Conservation (phyloP, 2,329 filamentous ascomycete species). For the Arthrobotrys sinensis region DNA sequence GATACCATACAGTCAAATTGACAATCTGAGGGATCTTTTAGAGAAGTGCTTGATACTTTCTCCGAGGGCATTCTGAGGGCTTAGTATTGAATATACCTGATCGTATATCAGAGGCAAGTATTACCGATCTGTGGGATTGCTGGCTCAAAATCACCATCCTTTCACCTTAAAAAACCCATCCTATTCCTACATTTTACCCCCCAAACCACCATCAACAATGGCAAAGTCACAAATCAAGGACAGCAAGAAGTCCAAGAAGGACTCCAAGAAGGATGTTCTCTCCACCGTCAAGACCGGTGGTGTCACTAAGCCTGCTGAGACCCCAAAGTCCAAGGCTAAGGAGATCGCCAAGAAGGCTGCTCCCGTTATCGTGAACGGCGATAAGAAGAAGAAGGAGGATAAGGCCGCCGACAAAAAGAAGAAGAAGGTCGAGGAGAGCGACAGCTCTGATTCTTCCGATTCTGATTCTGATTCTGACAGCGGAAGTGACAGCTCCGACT, state of each 20-base stretch:
- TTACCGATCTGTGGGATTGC: constrained; percentile 49
- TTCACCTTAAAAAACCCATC: constrained; percentile 12
- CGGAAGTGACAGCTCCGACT: constrained; percentile 64
- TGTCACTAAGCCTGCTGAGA: constrained; percentile 78
- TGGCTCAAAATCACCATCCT: constrained; percentile 44
- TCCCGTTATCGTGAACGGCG: constrained; percentile 68
- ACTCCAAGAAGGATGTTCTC: constrained; percentile 71
- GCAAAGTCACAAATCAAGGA: constrained; percentile 75
- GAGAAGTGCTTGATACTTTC: constrained; percentile 42
- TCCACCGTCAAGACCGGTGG: constrained; percentile 76
- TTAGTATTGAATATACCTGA: constrained; percentile 54
- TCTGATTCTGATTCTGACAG: constrained; percentile 66
- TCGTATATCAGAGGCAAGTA: constrained; percentile 60
- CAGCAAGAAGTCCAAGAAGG: constrained; percentile 71
- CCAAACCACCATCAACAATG: constrained; percentile 70
- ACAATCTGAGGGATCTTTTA: constrained; percentile 59
- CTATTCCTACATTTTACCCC: background rate
- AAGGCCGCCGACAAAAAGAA: constrained; percentile 62
- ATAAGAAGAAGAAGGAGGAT: constrained; percentile 65
- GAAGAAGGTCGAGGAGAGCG: constrained; percentile 66
- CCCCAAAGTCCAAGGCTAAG: constrained; percentile 78
- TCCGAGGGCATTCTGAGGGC: constrained; percentile 61
- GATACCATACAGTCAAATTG: constrained; percentile 59
- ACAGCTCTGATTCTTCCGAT: constrained; percentile 61
- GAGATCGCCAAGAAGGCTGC: constrained; percentile 75